Percentiles rank a stretch among this genome's conserved stretches.
These are phyloP conservation scores for Penicillium fimorum DNA, from an alignment of 495 filamentous ascomycete genomes.

Conservation along the genomic window DNA sequence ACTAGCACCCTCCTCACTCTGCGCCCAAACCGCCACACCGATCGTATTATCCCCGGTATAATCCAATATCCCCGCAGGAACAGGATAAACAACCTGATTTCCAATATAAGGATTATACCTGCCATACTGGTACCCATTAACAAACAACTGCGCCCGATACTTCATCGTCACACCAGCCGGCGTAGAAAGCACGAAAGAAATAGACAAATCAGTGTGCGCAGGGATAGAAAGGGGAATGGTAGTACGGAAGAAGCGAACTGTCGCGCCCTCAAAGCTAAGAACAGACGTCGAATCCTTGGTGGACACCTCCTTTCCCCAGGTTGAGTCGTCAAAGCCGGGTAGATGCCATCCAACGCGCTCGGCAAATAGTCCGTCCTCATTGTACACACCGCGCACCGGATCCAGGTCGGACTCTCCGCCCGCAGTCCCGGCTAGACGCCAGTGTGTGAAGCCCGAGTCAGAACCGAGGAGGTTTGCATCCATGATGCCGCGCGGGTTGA, in stretches of 20 bases:
- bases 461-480: slow-evolving; percentile 49
- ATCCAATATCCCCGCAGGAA: slow-evolving; percentile 50
- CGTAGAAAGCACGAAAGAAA: slow-evolving; percentile 43
- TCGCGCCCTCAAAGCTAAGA: slow-evolving; percentile 42
- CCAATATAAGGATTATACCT: slow-evolving; percentile 51
- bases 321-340: slow-evolving; percentile 52
- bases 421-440: slow-evolving; percentile 74
- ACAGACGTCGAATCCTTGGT: slow-evolving; percentile 25
- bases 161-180: slow-evolving; percentile 18
- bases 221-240: slow-evolving; percentile 53
- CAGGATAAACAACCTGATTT: slow-evolving; percentile 50
- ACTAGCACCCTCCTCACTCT: slow-evolving; percentile 42
- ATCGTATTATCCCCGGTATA: slow-evolving; percentile 47
- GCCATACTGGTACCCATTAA: slow-evolving; percentile 54
- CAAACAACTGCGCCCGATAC: slow-evolving; percentile 42
- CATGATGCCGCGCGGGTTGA: slow-evolving; percentile 67
- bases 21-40: slow-evolving; percentile 48
- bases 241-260: slow-evolving; percentile 61
- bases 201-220: slow-evolving; percentile 39
- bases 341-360: slow-evolving; percentile 68
- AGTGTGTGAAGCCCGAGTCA: slow-evolving; percentile 49
- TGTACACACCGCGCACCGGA: slow-evolving; percentile 64
- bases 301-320: slow-evolving; percentile 35
- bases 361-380: slow-evolving; percentile 68
- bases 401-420: slow-evolving; percentile 68